These are phyloP conservation scores for Anisodus acutangulus DNA, from an alignment of 257 asterid genomes.

Conservation along the genomic window DNA sequence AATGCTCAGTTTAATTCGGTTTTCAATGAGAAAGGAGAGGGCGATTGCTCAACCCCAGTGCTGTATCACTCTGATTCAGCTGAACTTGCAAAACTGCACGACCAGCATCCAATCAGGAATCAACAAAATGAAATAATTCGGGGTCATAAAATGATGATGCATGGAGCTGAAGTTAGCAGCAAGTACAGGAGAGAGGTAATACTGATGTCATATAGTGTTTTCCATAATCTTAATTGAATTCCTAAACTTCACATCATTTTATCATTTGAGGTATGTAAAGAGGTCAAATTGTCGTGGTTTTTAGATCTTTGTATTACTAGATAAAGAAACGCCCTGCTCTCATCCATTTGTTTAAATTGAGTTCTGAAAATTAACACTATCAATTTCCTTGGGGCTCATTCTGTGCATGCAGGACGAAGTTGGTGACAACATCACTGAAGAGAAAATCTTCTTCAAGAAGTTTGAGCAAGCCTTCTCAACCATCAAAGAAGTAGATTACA, in stretches of 20 bases:
- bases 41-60: conserved; percentile 31
- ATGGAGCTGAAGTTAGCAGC: conserved; percentile 39
- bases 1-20: conserved; percentile 42
- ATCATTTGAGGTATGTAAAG: not conserved
- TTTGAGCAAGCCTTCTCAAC: conserved; percentile 61
- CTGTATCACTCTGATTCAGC: conserved; percentile 30
- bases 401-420: conserved; percentile 44
- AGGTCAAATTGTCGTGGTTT: conserved; percentile 1
- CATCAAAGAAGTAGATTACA: conserved; percentile 64
- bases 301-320: conserved; percentile 15
- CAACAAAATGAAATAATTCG: conserved; percentile 32
- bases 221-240: not conserved
- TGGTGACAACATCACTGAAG: conserved; percentile 38
- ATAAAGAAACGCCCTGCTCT: not conserved
- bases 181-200: conserved; percentile 46
- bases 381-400: not conserved
- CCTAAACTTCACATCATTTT: not conserved
- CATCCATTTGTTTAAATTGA: not conserved
- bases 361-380: conserved; percentile 12
- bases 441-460: conserved; percentile 54
- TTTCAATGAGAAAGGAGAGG: conserved; percentile 34
- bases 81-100: conserved; percentile 31
- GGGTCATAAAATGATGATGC: conserved; percentile 28
- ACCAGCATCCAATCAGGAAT: conserved; percentile 33
- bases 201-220: not conserved